Conservation (phyloP, 2,329 filamentous ascomycete species). For the Xylariaceae sp. region DNA sequence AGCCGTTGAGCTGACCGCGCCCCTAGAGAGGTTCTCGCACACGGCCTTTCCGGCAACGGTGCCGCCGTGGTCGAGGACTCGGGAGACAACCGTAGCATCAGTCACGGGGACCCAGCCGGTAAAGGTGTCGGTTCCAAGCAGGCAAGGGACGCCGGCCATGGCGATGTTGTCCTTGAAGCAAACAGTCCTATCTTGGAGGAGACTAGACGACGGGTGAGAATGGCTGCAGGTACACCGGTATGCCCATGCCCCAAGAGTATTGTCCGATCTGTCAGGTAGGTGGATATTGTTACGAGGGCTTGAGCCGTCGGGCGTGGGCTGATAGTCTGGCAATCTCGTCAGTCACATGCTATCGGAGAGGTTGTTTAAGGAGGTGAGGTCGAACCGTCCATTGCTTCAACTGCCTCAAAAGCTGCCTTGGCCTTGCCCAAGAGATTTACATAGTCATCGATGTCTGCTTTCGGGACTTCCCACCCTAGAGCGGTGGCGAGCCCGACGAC, state of each 20-base stretch:
- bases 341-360: background rate
- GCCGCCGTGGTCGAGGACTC: slow-evolving; percentile 32
- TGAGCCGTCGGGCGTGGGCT: slow-evolving; percentile 7
- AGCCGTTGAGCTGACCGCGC: slow-evolving; percentile 28
- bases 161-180: slow-evolving; percentile 40
- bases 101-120: slow-evolving; percentile 27
- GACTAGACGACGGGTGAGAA: slow-evolving; percentile 4
- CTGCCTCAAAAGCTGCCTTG: slow-evolving; percentile 5
- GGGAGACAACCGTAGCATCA: slow-evolving; percentile 36
- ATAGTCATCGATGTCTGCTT: slow-evolving; percentile 21
- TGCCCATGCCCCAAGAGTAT: slow-evolving; percentile 13
- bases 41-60: slow-evolving; percentile 31
- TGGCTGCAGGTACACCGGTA: slow-evolving; percentile 1
- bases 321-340: slow-evolving; percentile 1
- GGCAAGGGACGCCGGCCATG: slow-evolving; percentile 33
- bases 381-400: slow-evolving; percentile 12
- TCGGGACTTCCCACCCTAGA: slow-evolving; percentile 18
- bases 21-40: slow-evolving; percentile 6
- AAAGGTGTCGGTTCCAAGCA: slow-evolving; percentile 32
- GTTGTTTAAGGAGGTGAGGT: background rate
- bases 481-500: background rate
- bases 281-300: slow-evolving; percentile 15
- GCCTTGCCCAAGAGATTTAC: slow-evolving; percentile 13
- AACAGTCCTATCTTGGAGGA: slow-evolving; percentile 30
- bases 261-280: slow-evolving; percentile 12